Base-by-base conservation (phyloP, 768 basidiomycete species). In the Mycena galericulata region DNA sequence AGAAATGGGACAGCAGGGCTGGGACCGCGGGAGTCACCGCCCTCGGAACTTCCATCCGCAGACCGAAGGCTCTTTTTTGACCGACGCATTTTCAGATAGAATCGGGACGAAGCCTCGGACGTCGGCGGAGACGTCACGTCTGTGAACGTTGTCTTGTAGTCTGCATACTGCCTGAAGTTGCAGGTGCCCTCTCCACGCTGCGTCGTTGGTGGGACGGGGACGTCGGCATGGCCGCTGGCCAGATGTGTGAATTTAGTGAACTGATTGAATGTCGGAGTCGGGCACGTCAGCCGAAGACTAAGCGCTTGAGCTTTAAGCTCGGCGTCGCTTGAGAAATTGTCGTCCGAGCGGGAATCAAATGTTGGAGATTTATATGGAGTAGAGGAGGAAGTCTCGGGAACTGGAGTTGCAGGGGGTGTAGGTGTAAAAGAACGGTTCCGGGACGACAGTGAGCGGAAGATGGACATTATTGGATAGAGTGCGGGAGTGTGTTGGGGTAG, bases 201-300 rank as follows among this genome's bases (percentile, higher is more conserved):
- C 40, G 60, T 53, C 26, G 30, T 53, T 12, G 67, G 67, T 7
- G 6, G 36, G 6, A 27, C n/a, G 2, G 67, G 47, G 2, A 11
- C 1, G 4, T 30, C 36, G 50, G 15, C 11, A 20, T 24, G 55
- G 27, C 29, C 38, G 26, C 41, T 4, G 34, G 36, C 20, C n/a
- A 65, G n/a, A 24, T 51, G 26, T 10, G 36, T 32, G 40, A 65
- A 47, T 54, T 69, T 69, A 18, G 32, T 69, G 22, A 62, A 69
- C 45, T 69, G 68, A 43, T 60, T 69, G 27, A 69, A 65, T 1
- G 68, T 29, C 14, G 68, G 63, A 2, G 68, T 65, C 17, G 68
- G 43, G 53, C 63, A 65, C 1, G 63, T 56, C 3, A 32, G 34
- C 10, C 63, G 68, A 26, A 65, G 14, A 3, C 51, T 20, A n/a